These are phyloP conservation scores for Globisporangium heterothallicum DNA, from an alignment of 352 stramenopile species.

Conservation along the genomic window DNA sequence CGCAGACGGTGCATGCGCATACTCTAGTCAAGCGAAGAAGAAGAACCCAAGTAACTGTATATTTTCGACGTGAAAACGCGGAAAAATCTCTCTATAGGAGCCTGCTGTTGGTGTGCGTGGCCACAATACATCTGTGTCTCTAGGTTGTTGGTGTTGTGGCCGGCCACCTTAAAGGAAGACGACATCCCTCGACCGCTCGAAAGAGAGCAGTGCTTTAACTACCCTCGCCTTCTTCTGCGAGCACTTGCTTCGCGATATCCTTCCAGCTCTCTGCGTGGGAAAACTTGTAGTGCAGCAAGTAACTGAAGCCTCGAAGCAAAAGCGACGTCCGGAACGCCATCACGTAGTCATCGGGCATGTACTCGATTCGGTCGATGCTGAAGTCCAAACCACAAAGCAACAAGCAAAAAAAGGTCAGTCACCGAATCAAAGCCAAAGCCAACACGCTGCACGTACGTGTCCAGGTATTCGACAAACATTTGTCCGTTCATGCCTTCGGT, in stretches of 20 bases:
- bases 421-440: neutral
- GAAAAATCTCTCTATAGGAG: too few relatives aligned
- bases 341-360: slow-evolving; percentile 83
- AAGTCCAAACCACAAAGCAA: neutral
- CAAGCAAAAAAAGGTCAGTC: slow-evolving; percentile 1
- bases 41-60: too few relatives aligned
- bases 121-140: too few relatives aligned
- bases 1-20: too few relatives aligned
- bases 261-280: slow-evolving; percentile 83
- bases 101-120: too few relatives aligned
- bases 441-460: slow-evolving; percentile 47
- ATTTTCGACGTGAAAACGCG: too few relatives aligned
- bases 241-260: slow-evolving; percentile 49
- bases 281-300: slow-evolving; percentile 82
- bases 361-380: slow-evolving; percentile 75
- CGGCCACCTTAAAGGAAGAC: too few relatives aligned
- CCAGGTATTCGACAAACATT: slow-evolving; percentile 79
- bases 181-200: too few relatives aligned
- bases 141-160: too few relatives aligned
- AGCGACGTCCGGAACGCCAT: slow-evolving; percentile 86
- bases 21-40: too few relatives aligned
- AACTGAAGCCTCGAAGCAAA: slow-evolving; percentile 80
- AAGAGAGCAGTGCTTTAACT: neutral
- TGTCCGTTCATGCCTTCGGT: slow-evolving; percentile 84
- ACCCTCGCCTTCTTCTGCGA: slow-evolving; percentile 33